Evolutionary conservation across 1,139 yeast genomes (phyloP), one percentile per base, ranked within the genome.

Genomic region (Debaryomyces sp.): DNA sequence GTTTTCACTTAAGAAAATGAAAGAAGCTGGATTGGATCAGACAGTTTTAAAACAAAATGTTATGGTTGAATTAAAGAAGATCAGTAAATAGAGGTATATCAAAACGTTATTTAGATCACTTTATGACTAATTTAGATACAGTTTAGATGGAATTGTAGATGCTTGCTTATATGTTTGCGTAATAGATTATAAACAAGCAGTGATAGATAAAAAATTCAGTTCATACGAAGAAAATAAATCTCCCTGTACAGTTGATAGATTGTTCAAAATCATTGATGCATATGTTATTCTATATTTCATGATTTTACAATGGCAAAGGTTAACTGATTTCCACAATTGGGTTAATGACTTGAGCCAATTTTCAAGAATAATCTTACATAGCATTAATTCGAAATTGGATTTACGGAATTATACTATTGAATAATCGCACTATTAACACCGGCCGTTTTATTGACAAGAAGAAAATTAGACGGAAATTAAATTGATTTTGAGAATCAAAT

Each of bases 21-120:
- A 45, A 33, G 58, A 54, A 43, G 48, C 57, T 10, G 55, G 58
- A 13, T 46, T 54, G 43, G 58, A 54, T 26, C 58, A 54, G 45
- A 54, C 54, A 18, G 58, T 54, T 13, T 47, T 54, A 44, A 54
- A 53, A 41, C 52, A 49, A 15, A 57, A 54, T 41, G 48, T 49
- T n/a, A 51, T 54, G 53, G 37, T 47, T 15, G 57, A 54, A 45
- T 50, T 54, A 44, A 54, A 54, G 51, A 54, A 54, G 44, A 46
- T 46, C 26, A 50, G 54, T 44, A 49, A 45, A 26, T 51, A 48
- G 39, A 39, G 17, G 15, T 32, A 32, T 7, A 32, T 24, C 2
- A 35, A 12, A 21, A 12, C 13, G 8, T 17, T 34, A 35, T 21
- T 18, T 35, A 35, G 24, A 35, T 21, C 13, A 12, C 9, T 27